Base-by-base conservation (phyloP, 2,329 filamentous ascomycete genomes). In the Pseudonectria buxi region DNA sequence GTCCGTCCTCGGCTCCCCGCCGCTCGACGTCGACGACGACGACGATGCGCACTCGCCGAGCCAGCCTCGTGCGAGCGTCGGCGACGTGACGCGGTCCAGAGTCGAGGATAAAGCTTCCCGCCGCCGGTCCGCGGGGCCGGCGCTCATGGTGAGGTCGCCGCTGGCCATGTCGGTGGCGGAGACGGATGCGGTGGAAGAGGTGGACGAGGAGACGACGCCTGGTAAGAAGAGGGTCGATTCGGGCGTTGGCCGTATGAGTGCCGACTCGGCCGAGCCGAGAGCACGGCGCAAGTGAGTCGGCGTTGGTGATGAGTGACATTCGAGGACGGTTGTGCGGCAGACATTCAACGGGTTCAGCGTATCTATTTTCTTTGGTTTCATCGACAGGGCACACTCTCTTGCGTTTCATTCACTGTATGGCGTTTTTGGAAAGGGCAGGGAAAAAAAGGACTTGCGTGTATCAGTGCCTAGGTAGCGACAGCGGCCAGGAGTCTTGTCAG, bases 161-260 rank as follows among this genome's bases (percentile, higher is more conserved):
- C 46, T 50, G 13, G 46, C 44, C 10, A 45, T 53, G 28, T 43
- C 43, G 13, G 45, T 44, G 24, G 39, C 32, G 26, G 45, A 38
- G 4, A 37, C 50, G 13, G 49, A 47, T 26, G 47, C 44, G 11
- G 33, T 36, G 10, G 35, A 44, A 14, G 50, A 53, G 14, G 30
- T 34, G 7, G 36, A 28, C 24, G 43, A 46, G 25, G 39, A 49
- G 14, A 36, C 44, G 16, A 41, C 41, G n/a, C 37, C 46, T 4
- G 42, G 28, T 22, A 59, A 58, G 44, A 55, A 55, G 39, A 47
- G 56, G 14, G 53, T 55, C 11, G 59, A 62, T 35, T 61, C 58
- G 18, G 57, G 58, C 1, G 46, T 61, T 14, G 59, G 53, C 1
- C 52, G 53, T 22, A 48, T 58, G 35, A 59, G 55, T 33, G 44